A percentile compares a stretch with the other conserved stretches of the same genome.
These are phyloP conservation scores for Clarireedia monteithiana DNA, from an alignment of 2,329 filamentous ascomycete genomes.

Conservation along the genomic window DNA sequence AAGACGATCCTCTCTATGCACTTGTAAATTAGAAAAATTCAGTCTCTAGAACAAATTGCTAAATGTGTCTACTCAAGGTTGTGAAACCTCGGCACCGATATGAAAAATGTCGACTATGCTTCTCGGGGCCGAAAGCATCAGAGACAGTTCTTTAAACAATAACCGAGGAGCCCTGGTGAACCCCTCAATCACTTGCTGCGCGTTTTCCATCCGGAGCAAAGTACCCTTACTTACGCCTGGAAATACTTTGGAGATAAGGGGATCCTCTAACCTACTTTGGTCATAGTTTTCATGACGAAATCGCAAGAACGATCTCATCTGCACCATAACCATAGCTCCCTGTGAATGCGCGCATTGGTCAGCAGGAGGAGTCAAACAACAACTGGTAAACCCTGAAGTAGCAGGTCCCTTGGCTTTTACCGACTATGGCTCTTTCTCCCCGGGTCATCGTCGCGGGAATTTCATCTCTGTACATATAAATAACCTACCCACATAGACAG, in stretches of 20 bases:
- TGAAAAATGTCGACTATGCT: too few relatives aligned
- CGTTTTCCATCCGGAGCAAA: neutral
- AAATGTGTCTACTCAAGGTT: too few relatives aligned
- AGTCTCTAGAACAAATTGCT: too few relatives aligned
- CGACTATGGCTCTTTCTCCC: neutral
- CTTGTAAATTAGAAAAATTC: too few relatives aligned
- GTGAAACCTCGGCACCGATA: too few relatives aligned
- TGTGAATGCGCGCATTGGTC: neutral
- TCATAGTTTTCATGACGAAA: slow-evolving; percentile 1
- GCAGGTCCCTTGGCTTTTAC: neutral
- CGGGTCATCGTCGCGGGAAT: neutral
- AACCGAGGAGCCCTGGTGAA: too few relatives aligned
- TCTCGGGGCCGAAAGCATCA: too few relatives aligned
- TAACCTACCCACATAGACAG: neutral
- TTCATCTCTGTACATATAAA: neutral
- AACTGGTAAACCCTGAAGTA: neutral
- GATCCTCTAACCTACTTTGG: neutral
- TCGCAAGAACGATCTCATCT: neutral
- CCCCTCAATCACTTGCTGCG: too few relatives aligned
- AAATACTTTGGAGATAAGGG: slow-evolving; percentile 6
- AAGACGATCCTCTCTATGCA: too few relatives aligned
- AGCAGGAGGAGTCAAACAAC: neutral
- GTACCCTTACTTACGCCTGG: neutral
- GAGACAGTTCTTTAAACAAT: too few relatives aligned
- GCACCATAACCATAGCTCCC: neutral